Base-by-base conservation (phyloP, 805 yeast genomes). In the Myxozyma neglecta region DNA sequence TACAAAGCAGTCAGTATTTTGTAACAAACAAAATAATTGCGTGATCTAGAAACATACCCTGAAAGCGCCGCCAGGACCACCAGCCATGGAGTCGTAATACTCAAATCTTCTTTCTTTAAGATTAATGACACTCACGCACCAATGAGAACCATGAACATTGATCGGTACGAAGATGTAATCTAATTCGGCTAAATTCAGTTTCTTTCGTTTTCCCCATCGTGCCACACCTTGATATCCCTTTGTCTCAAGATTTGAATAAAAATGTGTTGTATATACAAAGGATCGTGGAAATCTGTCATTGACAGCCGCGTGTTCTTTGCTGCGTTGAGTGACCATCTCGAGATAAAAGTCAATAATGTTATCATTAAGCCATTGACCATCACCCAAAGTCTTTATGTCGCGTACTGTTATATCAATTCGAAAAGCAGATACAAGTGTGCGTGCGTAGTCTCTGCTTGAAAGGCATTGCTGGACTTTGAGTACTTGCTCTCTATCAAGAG, bases 61-160 rank as follows among this genome's bases (percentile, higher is more conserved):
- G 36, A 73, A 76, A 1, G 78, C 77, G 42, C 70, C 72, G 5
- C 81, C 84, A 52, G 70, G 70, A 39, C 73, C 71, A 2, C 72
- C 71, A n/a, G 80, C 73, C 58, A 94, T 75, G 0, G 97, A 91
- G 75, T 94, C 99, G 67, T 83, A 85, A 71, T 89, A 93, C 16
- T 81, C 77, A 57, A 93, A 85, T 46, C 82, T 77, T 67, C 81
- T 79, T 4, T 78, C 75, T 48, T 74, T 75, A 62, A 90, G 83
- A 73, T 94, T 86, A 24, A 93, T 80, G 44, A 87, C 87, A 0
- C 93, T 91, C 35, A 91, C 75, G 1, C 96, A 94, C 99, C 99
- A 94, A 74, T 94, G 99, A 1, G 92, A 83, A 59, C 85, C 84
- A 75, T 83, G 81, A 29, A 88, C 77, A 70, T 94, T 94, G n/a